A percentile compares a stretch with the other conserved stretches of the same genome.
Evolutionary conservation across 2,329 filamentous ascomycete genomes (phyloP).

Genomic region (Aspergillus felis): DNA sequence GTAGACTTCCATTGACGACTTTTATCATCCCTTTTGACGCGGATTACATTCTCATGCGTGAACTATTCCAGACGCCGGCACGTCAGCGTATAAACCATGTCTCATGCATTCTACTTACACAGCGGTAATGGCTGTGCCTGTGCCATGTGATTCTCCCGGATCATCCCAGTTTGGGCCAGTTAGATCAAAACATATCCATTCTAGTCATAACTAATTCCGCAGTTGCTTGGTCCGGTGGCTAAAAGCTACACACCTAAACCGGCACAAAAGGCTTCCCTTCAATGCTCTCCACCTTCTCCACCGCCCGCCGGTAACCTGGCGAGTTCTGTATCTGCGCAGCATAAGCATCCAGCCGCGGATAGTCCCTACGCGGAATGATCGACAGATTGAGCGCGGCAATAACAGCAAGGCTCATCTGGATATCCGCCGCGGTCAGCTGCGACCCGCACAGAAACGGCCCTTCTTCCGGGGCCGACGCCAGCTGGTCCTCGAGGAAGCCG

Average conservation of each 20-base stretch:
- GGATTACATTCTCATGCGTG: too few species aligned
- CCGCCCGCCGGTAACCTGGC: background rate
- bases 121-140: background rate
- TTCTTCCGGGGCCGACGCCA: constrained; percentile 39
- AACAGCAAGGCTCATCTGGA: constrained; percentile 46
- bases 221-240: too few species aligned
- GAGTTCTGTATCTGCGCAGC: background rate
- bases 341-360: background rate
- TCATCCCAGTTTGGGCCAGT: too few species aligned
- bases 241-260: background rate
- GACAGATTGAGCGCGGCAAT: constrained; percentile 28
- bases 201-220: too few species aligned
- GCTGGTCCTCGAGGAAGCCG: constrained; percentile 42
- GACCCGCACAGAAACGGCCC: constrained; percentile 41
- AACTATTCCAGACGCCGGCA: too few species aligned
- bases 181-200: too few species aligned
- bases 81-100: too few species aligned
- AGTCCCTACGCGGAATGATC: background rate
- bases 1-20: too few species aligned
- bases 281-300: background rate
- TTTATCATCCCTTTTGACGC: too few species aligned
- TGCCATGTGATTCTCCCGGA: background rate
- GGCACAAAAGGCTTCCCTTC: background rate
- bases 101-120: too few species aligned
- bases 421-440: constrained; percentile 44